Evolutionary conservation across 164 flowering plant species (phyloP).

Genomic region (Magnolia kwangsiensis): DNA sequence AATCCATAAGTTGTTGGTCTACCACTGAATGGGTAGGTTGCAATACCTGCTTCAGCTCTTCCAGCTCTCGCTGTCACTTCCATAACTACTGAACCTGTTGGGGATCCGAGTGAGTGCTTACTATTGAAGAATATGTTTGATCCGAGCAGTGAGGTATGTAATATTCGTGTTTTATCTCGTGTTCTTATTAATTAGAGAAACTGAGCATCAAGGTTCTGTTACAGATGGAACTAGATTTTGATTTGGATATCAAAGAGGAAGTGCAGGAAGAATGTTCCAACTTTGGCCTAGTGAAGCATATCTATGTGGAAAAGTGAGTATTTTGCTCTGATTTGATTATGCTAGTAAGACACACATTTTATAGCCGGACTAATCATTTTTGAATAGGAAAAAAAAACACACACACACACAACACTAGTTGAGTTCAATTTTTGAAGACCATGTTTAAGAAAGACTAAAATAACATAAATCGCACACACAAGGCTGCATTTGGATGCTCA

Average conservation of each 20-base stretch:
- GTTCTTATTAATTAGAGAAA: not conserved
- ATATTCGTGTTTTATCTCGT: not conserved
- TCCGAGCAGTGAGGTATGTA: constrained; percentile 74
- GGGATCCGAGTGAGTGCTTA: constrained; percentile 68
- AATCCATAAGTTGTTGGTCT: constrained; percentile 36
- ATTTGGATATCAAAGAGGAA: constrained; percentile 77
- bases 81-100: constrained; percentile 49
- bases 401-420: too few species aligned
- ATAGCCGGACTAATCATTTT: too few species aligned
- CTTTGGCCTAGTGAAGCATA: constrained; percentile 72
- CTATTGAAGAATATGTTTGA: constrained; percentile 92
- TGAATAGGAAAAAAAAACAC: too few species aligned
- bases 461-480: too few species aligned
- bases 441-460: too few species aligned
- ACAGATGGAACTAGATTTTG: constrained; percentile 86
- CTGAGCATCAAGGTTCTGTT: constrained; percentile 13
- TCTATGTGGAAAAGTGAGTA: constrained; percentile 81
- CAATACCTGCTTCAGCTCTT: constrained; percentile 33
- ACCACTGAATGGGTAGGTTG: constrained; percentile 45
- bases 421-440: too few species aligned
- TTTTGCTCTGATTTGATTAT: not conserved
- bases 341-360: too few species aligned
- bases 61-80: constrained; percentile 30
- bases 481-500: too few species aligned
- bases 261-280: constrained; percentile 91